Conservation (phyloP, 2,329 filamentous ascomycete genomes). For the Elsinoe necatrix region DNA sequence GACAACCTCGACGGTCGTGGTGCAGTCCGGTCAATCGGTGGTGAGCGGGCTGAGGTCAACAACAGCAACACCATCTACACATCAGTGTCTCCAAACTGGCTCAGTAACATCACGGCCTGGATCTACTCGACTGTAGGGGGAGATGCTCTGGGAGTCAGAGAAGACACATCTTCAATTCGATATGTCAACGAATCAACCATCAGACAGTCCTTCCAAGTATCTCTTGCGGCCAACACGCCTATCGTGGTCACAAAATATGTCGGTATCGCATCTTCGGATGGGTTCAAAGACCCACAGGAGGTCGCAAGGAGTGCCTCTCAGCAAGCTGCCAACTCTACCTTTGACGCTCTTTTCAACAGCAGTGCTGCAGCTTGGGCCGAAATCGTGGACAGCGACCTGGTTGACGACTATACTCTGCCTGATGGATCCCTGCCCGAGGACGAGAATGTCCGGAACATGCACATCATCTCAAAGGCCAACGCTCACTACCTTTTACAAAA, state of each 20-base stretch:
- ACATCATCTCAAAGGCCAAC: slow-evolving; percentile 48
- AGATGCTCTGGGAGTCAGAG: slow-evolving; percentile 35
- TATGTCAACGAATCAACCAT: slow-evolving; percentile 55
- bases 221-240: slow-evolving; percentile 44
- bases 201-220: slow-evolving; percentile 50
- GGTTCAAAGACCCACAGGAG: slow-evolving; percentile 50
- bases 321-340: slow-evolving; percentile 46
- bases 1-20: slow-evolving; percentile 61
- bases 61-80: slow-evolving; percentile 51
- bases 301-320: slow-evolving; percentile 49
- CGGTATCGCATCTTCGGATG: slow-evolving; percentile 60
- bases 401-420: slow-evolving; percentile 54
- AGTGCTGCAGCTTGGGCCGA: slow-evolving; percentile 55
- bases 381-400: slow-evolving; percentile 52
- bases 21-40: slow-evolving; percentile 56
- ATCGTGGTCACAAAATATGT: slow-evolving; percentile 58
- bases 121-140: slow-evolving; percentile 45
- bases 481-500: slow-evolving; percentile 52
- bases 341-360: slow-evolving; percentile 43
- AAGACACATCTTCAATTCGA: slow-evolving; percentile 41
- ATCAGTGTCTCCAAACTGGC: slow-evolving; percentile 54
- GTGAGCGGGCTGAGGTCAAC: slow-evolving; percentile 47
- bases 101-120: slow-evolving; percentile 56
- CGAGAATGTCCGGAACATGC: slow-evolving; percentile 47
- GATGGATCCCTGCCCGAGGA: slow-evolving; percentile 50